Percentiles rank a stretch among this genome's conserved stretches.
Conservation (phyloP, 495 filamentous ascomycete species). For the Penicillium samsonianum region DNA sequence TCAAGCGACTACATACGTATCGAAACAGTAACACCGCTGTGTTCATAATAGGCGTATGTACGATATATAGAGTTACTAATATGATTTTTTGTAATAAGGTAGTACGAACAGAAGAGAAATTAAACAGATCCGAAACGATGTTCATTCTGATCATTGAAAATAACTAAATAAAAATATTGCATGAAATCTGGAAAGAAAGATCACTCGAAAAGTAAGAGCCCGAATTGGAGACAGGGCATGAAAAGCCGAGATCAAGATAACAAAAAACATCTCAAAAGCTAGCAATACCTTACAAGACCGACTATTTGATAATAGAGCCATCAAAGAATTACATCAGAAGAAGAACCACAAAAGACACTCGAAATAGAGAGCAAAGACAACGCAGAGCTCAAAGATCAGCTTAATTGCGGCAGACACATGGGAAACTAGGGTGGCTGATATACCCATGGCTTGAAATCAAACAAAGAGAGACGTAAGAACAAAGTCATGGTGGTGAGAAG, state of each 20-base stretch:
- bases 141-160: not conserved
- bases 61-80: not conserved
- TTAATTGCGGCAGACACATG: not conserved
- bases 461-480: not conserved
- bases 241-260: conserved; percentile 3
- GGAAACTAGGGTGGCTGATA: not conserved
- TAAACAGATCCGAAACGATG: not conserved
- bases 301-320: not conserved
- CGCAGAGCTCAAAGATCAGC: not conserved
- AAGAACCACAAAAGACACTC: not conserved
- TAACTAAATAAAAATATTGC: not conserved
- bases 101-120: not conserved
- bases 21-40: not conserved
- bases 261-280: not conserved
- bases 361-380: not conserved
- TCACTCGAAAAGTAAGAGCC: not conserved
- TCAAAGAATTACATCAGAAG: conserved; percentile 14
- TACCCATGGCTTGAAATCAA: not conserved
- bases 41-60: not conserved
- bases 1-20: not conserved
- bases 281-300: conserved; percentile 12
- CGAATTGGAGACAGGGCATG: not conserved
- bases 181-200: not conserved
- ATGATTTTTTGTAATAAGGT: not conserved
- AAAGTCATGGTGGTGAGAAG: conserved; percentile 3